Evolutionary conservation across 2,329 filamentous ascomycete genomes (phyloP).

Genomic region (Leptographium wingfieldii): DNA sequence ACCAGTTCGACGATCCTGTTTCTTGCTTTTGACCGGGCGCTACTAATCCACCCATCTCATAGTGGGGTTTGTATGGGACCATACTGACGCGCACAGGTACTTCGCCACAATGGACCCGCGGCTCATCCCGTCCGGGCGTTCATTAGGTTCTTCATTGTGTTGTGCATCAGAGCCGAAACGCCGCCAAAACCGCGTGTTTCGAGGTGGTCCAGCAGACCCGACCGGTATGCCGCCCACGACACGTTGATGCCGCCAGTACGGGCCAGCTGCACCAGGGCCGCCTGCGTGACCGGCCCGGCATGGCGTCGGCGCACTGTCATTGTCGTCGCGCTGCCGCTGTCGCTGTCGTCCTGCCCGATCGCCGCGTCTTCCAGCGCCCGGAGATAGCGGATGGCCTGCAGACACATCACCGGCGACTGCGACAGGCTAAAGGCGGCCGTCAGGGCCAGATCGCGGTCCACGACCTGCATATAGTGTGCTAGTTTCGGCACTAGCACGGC

Average conservation of each 20-base stretch:
- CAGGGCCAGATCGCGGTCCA: conserved; percentile 35
- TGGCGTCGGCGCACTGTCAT: conserved; percentile 33
- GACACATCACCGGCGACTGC: conserved; percentile 42
- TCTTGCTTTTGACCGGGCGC: neutral
- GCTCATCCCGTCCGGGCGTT: conserved; percentile 19
- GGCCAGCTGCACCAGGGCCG: conserved; percentile 48
- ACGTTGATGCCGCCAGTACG: conserved; percentile 53
- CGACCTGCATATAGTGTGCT: conserved; percentile 32
- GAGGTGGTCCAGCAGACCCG: conserved; percentile 58
- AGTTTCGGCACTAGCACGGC: conserved; percentile 31
- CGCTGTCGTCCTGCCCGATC: conserved; percentile 20
- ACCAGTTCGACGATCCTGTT: neutral
- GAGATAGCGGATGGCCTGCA: conserved; percentile 42
- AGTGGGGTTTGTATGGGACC: neutral
- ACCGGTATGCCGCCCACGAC: conserved; percentile 61
- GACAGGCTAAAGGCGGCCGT: conserved; percentile 44
- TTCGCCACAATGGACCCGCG: neutral
- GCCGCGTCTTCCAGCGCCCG: conserved; percentile 45
- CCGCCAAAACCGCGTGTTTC: conserved; percentile 52
- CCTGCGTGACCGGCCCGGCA: conserved; percentile 57
- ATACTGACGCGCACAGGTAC: neutral
- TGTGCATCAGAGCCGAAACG: conserved; percentile 61
- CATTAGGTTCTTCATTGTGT: conserved; percentile 66
- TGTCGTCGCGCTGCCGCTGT: neutral
- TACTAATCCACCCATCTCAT: neutral